A percentile compares a stretch with the other conserved stretches of the same genome.
phyloP scores from a whole-genome alignment of 768 basidiomycete species.

The Amanita phalloides region DNA sequence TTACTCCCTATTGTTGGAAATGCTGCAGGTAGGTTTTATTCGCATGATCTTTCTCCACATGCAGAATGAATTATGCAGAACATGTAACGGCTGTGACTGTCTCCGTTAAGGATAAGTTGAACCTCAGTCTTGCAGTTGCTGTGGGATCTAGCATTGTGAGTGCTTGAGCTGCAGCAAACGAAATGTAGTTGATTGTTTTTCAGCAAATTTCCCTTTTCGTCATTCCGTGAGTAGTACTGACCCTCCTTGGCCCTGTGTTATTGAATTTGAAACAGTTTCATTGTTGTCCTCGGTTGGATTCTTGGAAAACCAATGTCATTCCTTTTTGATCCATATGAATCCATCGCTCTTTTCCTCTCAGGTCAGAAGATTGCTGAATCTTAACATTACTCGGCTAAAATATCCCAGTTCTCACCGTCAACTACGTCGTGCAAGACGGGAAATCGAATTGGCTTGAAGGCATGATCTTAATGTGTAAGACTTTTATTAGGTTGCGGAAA shows the following conservation, averaged over 20 bases:
- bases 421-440: slow-evolving; percentile 72
- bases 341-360: slow-evolving; percentile 43
- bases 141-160: slow-evolving; percentile 76
- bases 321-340: slow-evolving; percentile 86
- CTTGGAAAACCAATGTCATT: slow-evolving; percentile 71
- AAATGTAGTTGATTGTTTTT: slow-evolving; percentile 1
- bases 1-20: slow-evolving; percentile 90
- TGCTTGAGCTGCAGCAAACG: slow-evolving; percentile 6
- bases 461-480: slow-evolving; percentile 32
- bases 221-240: slow-evolving; percentile 48
- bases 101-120: slow-evolving; percentile 82
- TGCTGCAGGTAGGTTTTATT: slow-evolving; percentile 47
- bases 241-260: not conserved
- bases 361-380: slow-evolving; percentile 15
- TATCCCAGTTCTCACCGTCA: slow-evolving; percentile 64
- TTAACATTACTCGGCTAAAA: not conserved
- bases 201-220: slow-evolving; percentile 82
- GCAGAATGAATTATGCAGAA: slow-evolving; percentile 28
- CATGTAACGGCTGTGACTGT: slow-evolving; percentile 90
- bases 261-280: slow-evolving; percentile 35
- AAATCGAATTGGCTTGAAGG: slow-evolving; percentile 84
- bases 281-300: slow-evolving; percentile 70
- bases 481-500: not conserved
- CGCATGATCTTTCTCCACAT: not conserved
- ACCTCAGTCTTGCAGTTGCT: slow-evolving; percentile 82